Evolutionary conservation across 345 rosid genomes (phyloP), one percentile per base, ranked within the genome.

Genomic region (Salix suchowensis): DNA sequence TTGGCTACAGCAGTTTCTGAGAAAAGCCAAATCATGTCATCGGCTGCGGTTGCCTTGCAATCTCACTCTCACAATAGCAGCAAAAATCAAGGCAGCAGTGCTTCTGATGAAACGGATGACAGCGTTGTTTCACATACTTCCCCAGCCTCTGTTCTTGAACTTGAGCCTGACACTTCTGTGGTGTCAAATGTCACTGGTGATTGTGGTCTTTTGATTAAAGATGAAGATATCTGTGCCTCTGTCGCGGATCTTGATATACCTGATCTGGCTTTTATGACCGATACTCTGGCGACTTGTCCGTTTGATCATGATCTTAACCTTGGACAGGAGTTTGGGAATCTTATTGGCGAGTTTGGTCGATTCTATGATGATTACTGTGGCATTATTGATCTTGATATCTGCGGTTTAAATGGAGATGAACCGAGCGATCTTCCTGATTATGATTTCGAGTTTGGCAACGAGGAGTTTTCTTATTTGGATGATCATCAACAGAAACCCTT

Each of bases 371-470:
- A 90, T 39, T 90, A 84, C 72, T 88, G 92, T 61, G 72, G 84
- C 65, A 74, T 92, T 16, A 94, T 88, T 32, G 92, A 88, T 66
- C 76, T 91, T 68, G 81, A 83, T 21, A 71, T 93, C 3, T 34
- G 78, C 2, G 97, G 97, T 28, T 70, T 92, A 0, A 88, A 80
- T 7, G 78, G 76, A 0, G 82, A 78, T 9, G 85, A 79, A 24
- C 88, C 89, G 8, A 88, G 88, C 3, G 93, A 84, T 77, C 91
- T 95, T 14, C 97, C 97, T 0, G 97, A 95, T 77, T 93, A 54
- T 50, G 92, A 92, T 77, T 83, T 87, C 14, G 91, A 83, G 66
- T 82, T 87, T 4, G 84, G 81, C 55, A 86, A 79, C 46, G 84
- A 85, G n/a, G 91, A 89, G 21, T 85, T 84, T 64, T 77, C 71